Evolutionary conservation across 2,329 filamentous ascomycete species (phyloP), one percentile per base, ranked within the genome.

Genomic region (Fusarium sacchari): DNA sequence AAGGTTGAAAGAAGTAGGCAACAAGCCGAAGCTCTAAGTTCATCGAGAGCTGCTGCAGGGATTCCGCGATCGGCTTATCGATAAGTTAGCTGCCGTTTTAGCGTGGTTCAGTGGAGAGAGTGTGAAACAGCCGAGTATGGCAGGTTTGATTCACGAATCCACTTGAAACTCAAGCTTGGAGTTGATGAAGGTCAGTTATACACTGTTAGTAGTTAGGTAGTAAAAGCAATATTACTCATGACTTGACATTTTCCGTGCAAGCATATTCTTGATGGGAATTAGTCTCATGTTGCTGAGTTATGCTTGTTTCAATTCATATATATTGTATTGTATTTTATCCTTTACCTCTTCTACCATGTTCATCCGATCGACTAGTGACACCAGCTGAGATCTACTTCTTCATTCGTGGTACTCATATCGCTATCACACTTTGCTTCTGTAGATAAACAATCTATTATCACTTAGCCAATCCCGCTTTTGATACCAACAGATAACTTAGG

Each of bases 41-140:
- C 72, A 64, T 70, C 37, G 40, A 62, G 58, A 71, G 53, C 66
- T 64, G 59, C 56, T 69, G 59, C 71, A 74, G 56, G 71, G 72
- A 66, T 74, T 74, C 72, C 72, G 68, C 24, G 68, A 74, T 74
- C 71, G 52, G 64, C 71, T 74, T 74, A 74, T 75, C 72, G 72
- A 74, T 75, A 75, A 74, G 55, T 40, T 67, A 69, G 68, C 56
- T 68, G 71, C 71, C 63, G 72, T 59, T 63, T 46, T 72, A 64
- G 71, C 67, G 62, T 43, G 62, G 47, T 39, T 53, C 37, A 43
- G 52, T 50, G 49, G 30, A 66, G 30, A 66, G 43, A 40, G 63
- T 43, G 56, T 71, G 69, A 71, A 60, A 73, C 71, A 53, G 53
- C 39, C 36, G 53, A 50, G 28, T 36, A 36, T 26, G 49, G 47